Percentiles rank a stretch among this genome's conserved stretches.
phyloP scores from a whole-genome alignment of 768 basidiomycete genomes.

The Termitomyces sp. region DNA sequence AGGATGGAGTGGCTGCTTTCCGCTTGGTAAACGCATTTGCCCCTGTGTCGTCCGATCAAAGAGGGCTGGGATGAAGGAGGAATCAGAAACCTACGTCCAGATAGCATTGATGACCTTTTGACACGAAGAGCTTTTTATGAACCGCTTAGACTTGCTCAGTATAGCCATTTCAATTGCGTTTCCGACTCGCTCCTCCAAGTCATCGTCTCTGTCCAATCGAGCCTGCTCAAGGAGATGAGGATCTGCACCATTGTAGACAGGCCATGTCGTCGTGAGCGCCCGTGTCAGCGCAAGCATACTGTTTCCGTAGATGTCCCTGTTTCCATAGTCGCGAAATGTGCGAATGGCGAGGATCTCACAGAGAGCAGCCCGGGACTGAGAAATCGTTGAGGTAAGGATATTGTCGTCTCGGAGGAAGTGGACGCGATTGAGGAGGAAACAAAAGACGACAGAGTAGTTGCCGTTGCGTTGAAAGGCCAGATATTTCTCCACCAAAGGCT shows the following conservation, averaged over 20 bases:
- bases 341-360: conserved; percentile 90
- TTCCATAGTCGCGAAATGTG: conserved; percentile 66
- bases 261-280: conserved; percentile 77
- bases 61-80: neutral
- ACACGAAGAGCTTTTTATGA: conserved; percentile 85
- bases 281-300: conserved; percentile 63
- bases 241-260: conserved; percentile 74
- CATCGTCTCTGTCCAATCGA: conserved; percentile 60
- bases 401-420: conserved; percentile 79
- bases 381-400: conserved; percentile 64
- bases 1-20: conserved; percentile 85
- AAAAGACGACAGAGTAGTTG: conserved; percentile 85
- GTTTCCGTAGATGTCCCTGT: conserved; percentile 50
- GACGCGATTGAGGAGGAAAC: conserved; percentile 81
- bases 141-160: conserved; percentile 77
- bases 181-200: conserved; percentile 74
- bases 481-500: conserved; percentile 87
- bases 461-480: conserved; percentile 59
- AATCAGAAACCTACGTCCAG: conserved; percentile 51
- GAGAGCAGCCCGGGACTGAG: conserved; percentile 68
- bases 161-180: conserved; percentile 95
- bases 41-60: conserved; percentile 36
- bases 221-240: conserved; percentile 50
- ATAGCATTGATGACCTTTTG: conserved; percentile 87
- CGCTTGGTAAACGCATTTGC: conserved; percentile 88